Evolutionary conservation across 352 stramenopile genomes (phyloP), one percentile per base, ranked within the genome.

Genomic region (Paralagenidium karlingii): DNA sequence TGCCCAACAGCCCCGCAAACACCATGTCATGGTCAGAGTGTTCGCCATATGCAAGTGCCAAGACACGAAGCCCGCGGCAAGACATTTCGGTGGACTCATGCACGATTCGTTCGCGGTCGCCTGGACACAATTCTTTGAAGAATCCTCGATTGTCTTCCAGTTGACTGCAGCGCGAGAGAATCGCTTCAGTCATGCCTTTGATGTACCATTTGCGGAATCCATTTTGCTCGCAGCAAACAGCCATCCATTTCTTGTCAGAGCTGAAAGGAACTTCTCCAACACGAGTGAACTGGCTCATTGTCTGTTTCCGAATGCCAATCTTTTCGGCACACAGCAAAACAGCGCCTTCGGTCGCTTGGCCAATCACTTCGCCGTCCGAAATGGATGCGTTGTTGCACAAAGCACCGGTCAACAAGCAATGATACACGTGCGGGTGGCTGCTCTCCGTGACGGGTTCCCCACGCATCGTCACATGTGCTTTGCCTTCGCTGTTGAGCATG

Each of bases 201-300:
- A 83, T 47, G 34, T 87, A 66, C 68, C 71, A 90, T 25, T 59
- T 68, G 24, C 60, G 73, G 19, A 58, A 61, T 1, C 57, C 53
- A 41, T 69, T 65, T 22, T 63, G 50, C 30, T 84, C 69, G 34
- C 68, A 82, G 39, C 68, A 83, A 18, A 98, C 88, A 49, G 96
- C 92, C 94, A 98, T 98, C 59, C 81, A 85, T 51, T 98, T 98
- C 40, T 92, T 87, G 43, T 97, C 92, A 19, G 85, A 97, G 40
- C 71, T 96, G 61, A 98, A 98, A 0, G 92, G 84, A 29, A 97
- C 78, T 62, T 97, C 89, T 25, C 81, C 80, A 1, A 90, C 60
- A 36, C 94, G 71, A 33, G 49, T 79, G 71, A 60, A 78, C 51
- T 67, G 59, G 36, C 53, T 52, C 28, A 65, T 58, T 1, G 64